Percentiles rank a stretch among this genome's conserved stretches.
Conservation (phyloP, 495 filamentous ascomycete genomes). For the Hypoxylon subgilvum region DNA sequence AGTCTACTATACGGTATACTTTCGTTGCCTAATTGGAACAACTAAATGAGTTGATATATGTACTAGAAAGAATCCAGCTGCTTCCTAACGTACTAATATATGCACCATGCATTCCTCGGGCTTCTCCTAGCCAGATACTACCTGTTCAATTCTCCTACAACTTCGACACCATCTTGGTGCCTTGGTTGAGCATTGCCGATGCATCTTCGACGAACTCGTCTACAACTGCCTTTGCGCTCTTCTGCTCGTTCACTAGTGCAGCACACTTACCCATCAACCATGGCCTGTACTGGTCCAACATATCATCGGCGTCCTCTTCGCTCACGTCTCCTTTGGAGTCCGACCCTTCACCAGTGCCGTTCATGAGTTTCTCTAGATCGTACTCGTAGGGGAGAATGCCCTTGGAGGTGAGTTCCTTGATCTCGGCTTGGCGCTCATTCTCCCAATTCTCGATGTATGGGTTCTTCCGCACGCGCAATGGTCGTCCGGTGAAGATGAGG, state of each 20-base stretch:
- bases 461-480: conserved; percentile 91
- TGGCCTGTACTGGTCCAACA: conserved; percentile 88
- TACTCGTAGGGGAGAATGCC: conserved; percentile 92
- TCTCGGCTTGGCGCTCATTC: conserved; percentile 83
- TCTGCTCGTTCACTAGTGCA: conserved; percentile 90
- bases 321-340: conserved; percentile 75
- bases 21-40: too few species aligned
- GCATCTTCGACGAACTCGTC: conserved; percentile 94
- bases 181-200: conserved; percentile 68
- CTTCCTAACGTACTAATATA: too few species aligned
- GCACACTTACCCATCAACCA: conserved; percentile 97
- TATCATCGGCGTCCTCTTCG: conserved; percentile 65
- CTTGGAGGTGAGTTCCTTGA: conserved; percentile 86
- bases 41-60: too few species aligned
- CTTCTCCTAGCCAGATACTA: not conserved
- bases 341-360: conserved; percentile 64
- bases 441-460: conserved; percentile 95
- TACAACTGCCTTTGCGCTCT: conserved; percentile 88
- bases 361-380: conserved; percentile 81
- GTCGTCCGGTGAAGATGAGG: conserved; percentile 97
- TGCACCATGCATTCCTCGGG: not conserved
- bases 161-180: conserved; percentile 70
- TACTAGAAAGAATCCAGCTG: too few species aligned
- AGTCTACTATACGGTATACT: too few species aligned
- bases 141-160: conserved; percentile 51